Evolutionary conservation across 129 eudicot species (phyloP).

Genomic region (Lonicera japonica): DNA sequence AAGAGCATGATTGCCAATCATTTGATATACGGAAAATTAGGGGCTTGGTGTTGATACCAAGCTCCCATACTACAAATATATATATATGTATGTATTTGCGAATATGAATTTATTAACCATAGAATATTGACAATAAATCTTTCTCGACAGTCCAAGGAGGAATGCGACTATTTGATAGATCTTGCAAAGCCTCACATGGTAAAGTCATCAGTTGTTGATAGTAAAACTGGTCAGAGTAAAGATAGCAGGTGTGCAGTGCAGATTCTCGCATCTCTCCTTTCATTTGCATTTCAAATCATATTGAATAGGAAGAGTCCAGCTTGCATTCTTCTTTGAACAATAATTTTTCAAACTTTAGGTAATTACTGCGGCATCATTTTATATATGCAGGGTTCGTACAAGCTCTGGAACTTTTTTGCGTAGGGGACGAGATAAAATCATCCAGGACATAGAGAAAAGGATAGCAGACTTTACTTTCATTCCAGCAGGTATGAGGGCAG

Average conservation of each 20-base stretch:
- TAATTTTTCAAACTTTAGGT: neutral
- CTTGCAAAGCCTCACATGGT: conserved; percentile 89
- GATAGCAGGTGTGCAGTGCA: conserved; percentile 77
- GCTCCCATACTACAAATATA: too few relatives aligned
- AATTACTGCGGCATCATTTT: neutral
- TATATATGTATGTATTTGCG: too few relatives aligned
- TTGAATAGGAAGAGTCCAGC: neutral
- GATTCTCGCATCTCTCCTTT: conserved; percentile 7
- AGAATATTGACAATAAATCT: conserved; percentile 3
- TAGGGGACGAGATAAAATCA: conserved; percentile 77
- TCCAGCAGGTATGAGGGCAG: conserved; percentile 63
- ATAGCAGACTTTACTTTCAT: conserved; percentile 88
- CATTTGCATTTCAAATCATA: neutral
- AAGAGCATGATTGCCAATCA: too few relatives aligned
- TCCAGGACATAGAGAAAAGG: conserved; percentile 75
- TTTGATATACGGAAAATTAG: too few relatives aligned
- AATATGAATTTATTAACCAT: neutral
- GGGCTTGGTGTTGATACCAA: too few relatives aligned
- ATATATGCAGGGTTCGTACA: conserved; percentile 72
- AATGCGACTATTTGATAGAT: conserved; percentile 79
- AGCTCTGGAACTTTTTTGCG: conserved; percentile 87
- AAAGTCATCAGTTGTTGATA: conserved; percentile 94
- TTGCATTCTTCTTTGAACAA: neutral
- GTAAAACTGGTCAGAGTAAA: conserved; percentile 88
- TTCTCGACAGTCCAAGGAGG: conserved; percentile 83